Evolutionary conservation across 192 early-diverging fungal genomes (phyloP).

Genomic region (Coemansia sp.): DNA sequence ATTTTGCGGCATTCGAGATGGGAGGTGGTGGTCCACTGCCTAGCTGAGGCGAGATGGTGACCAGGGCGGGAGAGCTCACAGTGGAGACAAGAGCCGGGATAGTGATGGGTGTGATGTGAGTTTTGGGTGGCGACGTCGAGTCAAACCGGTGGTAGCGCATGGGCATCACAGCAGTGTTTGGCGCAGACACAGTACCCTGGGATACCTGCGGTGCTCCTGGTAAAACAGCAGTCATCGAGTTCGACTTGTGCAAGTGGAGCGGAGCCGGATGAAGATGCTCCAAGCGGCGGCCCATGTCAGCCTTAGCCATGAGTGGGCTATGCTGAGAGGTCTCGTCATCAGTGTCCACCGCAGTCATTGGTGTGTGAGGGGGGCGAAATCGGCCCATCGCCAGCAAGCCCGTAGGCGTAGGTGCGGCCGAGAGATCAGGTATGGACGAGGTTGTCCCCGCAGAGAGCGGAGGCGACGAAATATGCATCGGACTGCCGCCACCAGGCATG

Average conservation of each 20-base stretch:
- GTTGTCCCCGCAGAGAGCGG: slow-evolving; percentile 10
- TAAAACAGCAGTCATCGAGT: not conserved
- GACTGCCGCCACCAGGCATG: not conserved
- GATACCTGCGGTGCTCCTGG: not conserved
- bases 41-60: slow-evolving; percentile 19
- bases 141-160: not conserved
- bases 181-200: not conserved
- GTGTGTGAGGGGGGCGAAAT: slow-evolving; percentile 6
- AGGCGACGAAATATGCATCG: not conserved
- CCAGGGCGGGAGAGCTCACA: slow-evolving; percentile 4
- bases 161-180: not conserved
- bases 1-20: slow-evolving; percentile 23
- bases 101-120: slow-evolving; percentile 2
- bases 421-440: not conserved
- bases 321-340: not conserved
- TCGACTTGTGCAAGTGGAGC: not conserved
- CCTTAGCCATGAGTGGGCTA: not conserved
- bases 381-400: not conserved
- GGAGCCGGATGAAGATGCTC: not conserved
- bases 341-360: not conserved
- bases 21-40: slow-evolving; percentile 12
- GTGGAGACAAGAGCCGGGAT: slow-evolving; percentile 13
- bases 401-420: slow-evolving; percentile 2
- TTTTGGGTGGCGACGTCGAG: slow-evolving; percentile 2
- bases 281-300: not conserved